Evolutionary conservation across 768 basidiomycete species (phyloP).

Genomic region (Pleurotus ostreatus): DNA sequence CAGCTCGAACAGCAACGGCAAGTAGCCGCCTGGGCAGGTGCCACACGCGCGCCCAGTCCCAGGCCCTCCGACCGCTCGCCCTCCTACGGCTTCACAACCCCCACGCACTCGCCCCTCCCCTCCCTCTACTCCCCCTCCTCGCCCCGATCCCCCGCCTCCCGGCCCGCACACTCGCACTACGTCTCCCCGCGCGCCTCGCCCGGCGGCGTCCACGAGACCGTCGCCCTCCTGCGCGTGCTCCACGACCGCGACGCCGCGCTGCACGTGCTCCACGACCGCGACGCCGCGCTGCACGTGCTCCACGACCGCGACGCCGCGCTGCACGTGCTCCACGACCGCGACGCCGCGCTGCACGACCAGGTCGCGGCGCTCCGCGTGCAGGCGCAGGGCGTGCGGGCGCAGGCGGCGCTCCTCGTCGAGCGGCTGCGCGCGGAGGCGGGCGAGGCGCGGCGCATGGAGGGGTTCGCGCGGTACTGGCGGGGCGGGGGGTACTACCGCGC

Average conservation of each 20-base stretch:
- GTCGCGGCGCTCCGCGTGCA: neutral
- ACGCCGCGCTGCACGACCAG: neutral
- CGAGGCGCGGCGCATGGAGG: neutral
- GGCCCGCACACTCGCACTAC: neutral
- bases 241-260: neutral
- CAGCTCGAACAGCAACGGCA: too few relatives aligned
- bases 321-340: neutral
- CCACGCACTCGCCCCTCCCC: neutral
- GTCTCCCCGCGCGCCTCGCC: neutral
- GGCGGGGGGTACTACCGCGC: neutral
- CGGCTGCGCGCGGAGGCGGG: neutral
- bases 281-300: neutral
- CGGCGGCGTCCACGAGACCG: neutral
- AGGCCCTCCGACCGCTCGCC: neutral
- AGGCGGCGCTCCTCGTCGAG: neutral
- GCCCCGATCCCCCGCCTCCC: neutral
- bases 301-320: neutral
- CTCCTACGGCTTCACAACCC: conserved; percentile 1
- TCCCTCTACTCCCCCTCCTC: neutral
- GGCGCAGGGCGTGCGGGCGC: neutral
- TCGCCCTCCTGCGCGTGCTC: neutral
- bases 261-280: neutral
- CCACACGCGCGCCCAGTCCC: neutral
- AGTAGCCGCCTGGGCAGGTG: too few relatives aligned
- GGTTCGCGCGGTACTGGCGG: conserved; percentile 1